Percentiles rank a stretch among this genome's conserved stretches.
phyloP scores from a whole-genome alignment of 2,329 filamentous ascomycete species.

The Penicillium sp. region DNA sequence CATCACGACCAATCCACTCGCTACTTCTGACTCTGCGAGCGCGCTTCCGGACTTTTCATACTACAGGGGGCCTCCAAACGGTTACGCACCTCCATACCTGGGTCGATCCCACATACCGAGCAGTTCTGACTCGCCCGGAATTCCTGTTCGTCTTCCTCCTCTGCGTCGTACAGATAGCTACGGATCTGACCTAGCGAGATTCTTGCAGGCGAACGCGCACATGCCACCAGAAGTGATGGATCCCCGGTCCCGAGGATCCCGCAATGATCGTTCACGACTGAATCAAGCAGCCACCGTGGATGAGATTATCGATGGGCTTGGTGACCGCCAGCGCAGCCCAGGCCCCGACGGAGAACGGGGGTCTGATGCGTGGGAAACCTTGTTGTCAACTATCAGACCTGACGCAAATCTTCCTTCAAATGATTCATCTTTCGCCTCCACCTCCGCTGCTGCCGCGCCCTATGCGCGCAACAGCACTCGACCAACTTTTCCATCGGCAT shows the following conservation, averaged over 20 bases:
- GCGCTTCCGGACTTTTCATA: conserved; percentile 18
- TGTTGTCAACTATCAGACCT: conserved; percentile 76
- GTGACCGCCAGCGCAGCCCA: conserved; percentile 81
- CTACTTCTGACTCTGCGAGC: conserved; percentile 17
- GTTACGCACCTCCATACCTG: not conserved
- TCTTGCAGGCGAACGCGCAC: conserved; percentile 33
- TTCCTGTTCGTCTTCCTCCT: conserved; percentile 25
- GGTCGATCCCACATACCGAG: not conserved
- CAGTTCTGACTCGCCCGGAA: conserved; percentile 19
- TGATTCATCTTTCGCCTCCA: conserved; percentile 78
- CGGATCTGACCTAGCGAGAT: conserved; percentile 17
- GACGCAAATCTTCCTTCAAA: conserved; percentile 79
- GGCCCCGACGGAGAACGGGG: conserved; percentile 60
- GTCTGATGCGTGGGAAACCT: conserved; percentile 73
- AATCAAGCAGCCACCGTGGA: conserved; percentile 51
- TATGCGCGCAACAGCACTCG: not conserved
- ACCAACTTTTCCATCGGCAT: conserved; percentile 8
- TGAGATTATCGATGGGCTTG: conserved; percentile 72
- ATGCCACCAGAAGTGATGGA: conserved; percentile 25
- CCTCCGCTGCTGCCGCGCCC: conserved; percentile 23
- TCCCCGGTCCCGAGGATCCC: conserved; percentile 12
- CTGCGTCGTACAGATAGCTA: conserved; percentile 26
- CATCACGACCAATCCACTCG: conserved; percentile 31
- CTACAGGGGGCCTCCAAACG: not conserved
- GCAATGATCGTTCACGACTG: conserved; percentile 24